Percentiles rank a stretch among this genome's conserved stretches.
Evolutionary conservation across 129 eudicot species (phyloP).

Genomic region (carrot (Daucus carota)): DH1_v3.0 NC_030383.2:35320001-35320500

Average conservation of each 20-base stretch:
- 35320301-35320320: neutral
- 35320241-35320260: neutral
- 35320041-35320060: neutral
- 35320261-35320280: neutral
- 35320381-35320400: neutral
- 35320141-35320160: conserved; percentile 1
- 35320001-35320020: neutral
- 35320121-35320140: conserved; percentile 10
- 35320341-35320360: neutral
- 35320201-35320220: neutral
- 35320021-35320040: neutral
- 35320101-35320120: neutral
- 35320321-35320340: neutral
- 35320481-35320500: neutral
- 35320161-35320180: conserved; percentile 3
- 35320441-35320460: neutral
- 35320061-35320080: neutral
- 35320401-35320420: neutral
- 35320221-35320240: neutral
- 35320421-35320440: neutral
- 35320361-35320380: neutral
- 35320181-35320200: neutral
- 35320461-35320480: neutral
- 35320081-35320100: neutral
- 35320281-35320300: neutral